These are phyloP conservation scores for Pseudogymnoascus sp. DNA, from an alignment of 2,329 filamentous ascomycete genomes.

Conservation along the genomic window DNA sequence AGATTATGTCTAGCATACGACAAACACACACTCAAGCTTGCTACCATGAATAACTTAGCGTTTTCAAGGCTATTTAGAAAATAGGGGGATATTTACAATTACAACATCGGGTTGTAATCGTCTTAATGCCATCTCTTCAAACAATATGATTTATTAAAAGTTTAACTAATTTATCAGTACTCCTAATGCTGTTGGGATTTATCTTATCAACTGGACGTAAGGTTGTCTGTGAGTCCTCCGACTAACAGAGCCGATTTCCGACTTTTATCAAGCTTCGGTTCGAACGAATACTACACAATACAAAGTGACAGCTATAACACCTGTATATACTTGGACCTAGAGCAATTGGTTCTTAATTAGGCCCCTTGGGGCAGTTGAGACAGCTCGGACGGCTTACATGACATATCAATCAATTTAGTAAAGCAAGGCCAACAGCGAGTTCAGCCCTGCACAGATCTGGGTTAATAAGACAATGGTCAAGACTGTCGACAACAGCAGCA, in stretches of 20 bases:
- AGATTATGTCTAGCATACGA: not conserved
- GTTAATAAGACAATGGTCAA: not conserved
- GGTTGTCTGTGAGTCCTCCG: not conserved
- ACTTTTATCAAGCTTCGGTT: not conserved
- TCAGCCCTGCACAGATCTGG: not conserved
- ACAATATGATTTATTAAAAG: not conserved
- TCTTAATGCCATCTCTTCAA: not conserved
- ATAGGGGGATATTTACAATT: not conserved
- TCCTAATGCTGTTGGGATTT: not conserved
- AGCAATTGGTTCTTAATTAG: not conserved
- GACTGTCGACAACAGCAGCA: not conserved
- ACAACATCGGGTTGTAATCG: not conserved
- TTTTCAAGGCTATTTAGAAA: not conserved
- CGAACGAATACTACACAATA: not conserved
- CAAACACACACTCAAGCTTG: not conserved
- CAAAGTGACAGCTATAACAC: not conserved
- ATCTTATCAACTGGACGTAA: not conserved
- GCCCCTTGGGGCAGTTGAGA: not conserved
- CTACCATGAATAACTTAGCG: not conserved
- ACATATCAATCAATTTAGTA: not conserved
- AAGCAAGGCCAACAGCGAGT: slow-evolving; percentile 9
- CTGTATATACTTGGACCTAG: not conserved
- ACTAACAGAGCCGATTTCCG: not conserved
- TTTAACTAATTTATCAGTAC: not conserved
- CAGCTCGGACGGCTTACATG: not conserved